Percentiles rank a stretch among this genome's conserved stretches.
phyloP scores from a whole-genome alignment of 345 rosid species.

The Eucalyptus sp. region DNA sequence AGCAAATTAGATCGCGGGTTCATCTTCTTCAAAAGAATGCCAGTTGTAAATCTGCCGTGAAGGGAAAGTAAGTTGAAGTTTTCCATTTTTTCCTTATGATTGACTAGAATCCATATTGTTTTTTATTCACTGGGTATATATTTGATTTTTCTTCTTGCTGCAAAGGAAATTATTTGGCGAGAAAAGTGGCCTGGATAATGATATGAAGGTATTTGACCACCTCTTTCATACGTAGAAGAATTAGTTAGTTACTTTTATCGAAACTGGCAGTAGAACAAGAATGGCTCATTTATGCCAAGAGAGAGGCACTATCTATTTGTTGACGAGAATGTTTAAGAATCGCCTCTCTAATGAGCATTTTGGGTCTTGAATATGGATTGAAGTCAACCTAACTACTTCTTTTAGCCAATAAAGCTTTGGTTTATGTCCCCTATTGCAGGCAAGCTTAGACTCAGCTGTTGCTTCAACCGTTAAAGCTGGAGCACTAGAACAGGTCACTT shows the following conservation, averaged over 20 bases:
- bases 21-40: slow-evolving; percentile 21
- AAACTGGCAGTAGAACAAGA: neutral
- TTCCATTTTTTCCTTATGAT: neutral
- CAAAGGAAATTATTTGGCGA: slow-evolving; percentile 55
- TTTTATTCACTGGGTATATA: neutral
- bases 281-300: neutral
- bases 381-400: neutral
- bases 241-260: neutral
- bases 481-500: neutral
- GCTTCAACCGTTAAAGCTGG: slow-evolving; percentile 8
- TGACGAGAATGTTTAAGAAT: neutral
- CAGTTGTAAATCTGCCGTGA: slow-evolving; percentile 16
- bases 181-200: slow-evolving; percentile 13
- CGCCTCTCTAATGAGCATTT: neutral
- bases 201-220: slow-evolving; percentile 32
- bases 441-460: slow-evolving; percentile 8
- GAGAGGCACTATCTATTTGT: neutral
- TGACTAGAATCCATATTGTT: neutral
- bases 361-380: neutral
- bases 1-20: slow-evolving; percentile 11
- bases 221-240: neutral
- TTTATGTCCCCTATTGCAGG: slow-evolving; percentile 7
- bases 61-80: slow-evolving; percentile 23
- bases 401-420: neutral
- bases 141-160: neutral